A percentile compares a stretch with the other conserved stretches of the same genome.
These are phyloP conservation scores for Candida sp. DNA, from an alignment of 1,139 yeast species.

Conservation along the genomic window DNA sequence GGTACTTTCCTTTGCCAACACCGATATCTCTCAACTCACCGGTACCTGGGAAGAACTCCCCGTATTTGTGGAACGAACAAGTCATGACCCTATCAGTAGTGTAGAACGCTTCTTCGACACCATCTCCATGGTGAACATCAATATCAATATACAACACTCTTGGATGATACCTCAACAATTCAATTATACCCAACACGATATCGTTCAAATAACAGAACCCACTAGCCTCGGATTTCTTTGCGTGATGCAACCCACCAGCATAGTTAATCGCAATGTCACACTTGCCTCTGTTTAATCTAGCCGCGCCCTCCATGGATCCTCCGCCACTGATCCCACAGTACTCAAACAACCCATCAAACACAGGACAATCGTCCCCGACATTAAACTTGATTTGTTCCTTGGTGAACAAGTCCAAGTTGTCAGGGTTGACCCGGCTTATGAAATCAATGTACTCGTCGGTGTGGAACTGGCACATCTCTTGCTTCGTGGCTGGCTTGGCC, in stretches of 20 bases:
- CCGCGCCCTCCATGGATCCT: constrained; percentile 91
- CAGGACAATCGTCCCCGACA: constrained; percentile 98
- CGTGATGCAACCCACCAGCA: constrained; percentile 98
- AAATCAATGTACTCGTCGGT: constrained; percentile 98
- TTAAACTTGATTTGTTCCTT: constrained; percentile 95
- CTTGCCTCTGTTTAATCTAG: constrained; percentile 81
- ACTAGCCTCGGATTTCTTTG: constrained; percentile 91
- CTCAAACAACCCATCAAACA: constrained; percentile 93
- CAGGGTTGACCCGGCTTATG: constrained; percentile 92
- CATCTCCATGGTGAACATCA: constrained; percentile 98
- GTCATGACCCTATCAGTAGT: constrained; percentile 97
- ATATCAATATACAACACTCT: constrained; percentile 94
- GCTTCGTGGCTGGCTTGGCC: constrained; percentile 98
- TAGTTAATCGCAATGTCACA: constrained; percentile 97
- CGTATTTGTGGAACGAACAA: constrained; percentile 93
- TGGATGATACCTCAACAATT: constrained; percentile 84
- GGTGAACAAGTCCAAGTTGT: constrained; percentile 87
- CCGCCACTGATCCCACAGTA: constrained; percentile 90
- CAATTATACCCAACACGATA: constrained; percentile 86
- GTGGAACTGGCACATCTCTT: constrained; percentile 98
- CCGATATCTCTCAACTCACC: constrained; percentile 91
- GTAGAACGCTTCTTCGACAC: constrained; percentile 97
- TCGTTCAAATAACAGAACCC: constrained; percentile 98
- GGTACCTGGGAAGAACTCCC: constrained; percentile 97
- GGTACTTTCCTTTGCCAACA: constrained; percentile 85